Evolutionary conservation across 495 filamentous ascomycete genomes (phyloP).

Genomic region (Darksidea phi): DNA sequence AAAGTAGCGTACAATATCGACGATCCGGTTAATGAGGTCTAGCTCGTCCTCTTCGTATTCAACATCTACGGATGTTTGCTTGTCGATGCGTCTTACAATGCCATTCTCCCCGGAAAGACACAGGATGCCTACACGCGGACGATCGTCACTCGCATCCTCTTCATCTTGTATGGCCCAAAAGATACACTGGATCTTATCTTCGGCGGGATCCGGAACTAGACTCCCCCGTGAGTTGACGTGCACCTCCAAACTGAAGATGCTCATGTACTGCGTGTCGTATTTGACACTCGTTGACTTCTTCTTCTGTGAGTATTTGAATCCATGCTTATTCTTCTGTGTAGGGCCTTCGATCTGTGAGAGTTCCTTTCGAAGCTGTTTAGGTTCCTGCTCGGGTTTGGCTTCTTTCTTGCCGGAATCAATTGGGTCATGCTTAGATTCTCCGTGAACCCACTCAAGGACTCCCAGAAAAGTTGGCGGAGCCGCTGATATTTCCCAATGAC

Average conservation of each 20-base stretch:
- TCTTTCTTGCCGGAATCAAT: background rate
- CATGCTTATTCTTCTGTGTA: constrained; percentile 80
- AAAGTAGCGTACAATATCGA: constrained; percentile 77
- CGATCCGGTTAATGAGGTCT: constrained; percentile 74
- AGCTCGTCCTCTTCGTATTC: constrained; percentile 76
- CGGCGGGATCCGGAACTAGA: constrained; percentile 79
- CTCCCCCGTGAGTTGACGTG: constrained; percentile 85
- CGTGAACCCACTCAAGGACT: constrained; percentile 65
- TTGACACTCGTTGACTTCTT: constrained; percentile 70
- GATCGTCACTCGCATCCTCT: constrained; percentile 56
- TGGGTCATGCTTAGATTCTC: constrained; percentile 5
- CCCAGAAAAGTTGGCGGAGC: constrained; percentile 70
- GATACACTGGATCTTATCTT: constrained; percentile 84
- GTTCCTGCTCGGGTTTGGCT: background rate
- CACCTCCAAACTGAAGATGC: constrained; percentile 91
- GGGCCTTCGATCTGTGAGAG: constrained; percentile 86
- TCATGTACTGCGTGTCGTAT: constrained; percentile 92
- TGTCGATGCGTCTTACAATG: constrained; percentile 48
- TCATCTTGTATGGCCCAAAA: constrained; percentile 89
- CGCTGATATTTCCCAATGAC: constrained; percentile 63
- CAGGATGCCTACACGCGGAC: constrained; percentile 65
- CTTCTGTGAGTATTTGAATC: constrained; percentile 85
- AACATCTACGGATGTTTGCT: constrained; percentile 59
- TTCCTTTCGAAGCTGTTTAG: constrained; percentile 35
- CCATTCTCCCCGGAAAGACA: constrained; percentile 58